Conservation (phyloP, 257 asterid genomes). For the Solanum chmielewskii region DNA sequence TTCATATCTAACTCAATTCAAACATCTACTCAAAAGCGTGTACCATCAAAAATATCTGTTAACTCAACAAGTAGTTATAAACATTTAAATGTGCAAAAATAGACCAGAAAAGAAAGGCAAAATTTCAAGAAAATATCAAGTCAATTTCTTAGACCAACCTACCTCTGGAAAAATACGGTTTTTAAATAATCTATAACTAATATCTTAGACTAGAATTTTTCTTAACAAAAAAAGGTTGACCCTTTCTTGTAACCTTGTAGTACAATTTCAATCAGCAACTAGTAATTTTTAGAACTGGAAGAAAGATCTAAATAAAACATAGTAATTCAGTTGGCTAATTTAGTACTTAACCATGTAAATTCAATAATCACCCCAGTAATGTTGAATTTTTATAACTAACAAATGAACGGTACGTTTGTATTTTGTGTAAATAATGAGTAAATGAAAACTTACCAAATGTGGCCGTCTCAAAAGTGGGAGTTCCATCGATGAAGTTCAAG, state of each 20-base stretch:
- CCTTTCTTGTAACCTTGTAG: neutral
- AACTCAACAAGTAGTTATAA: neutral
- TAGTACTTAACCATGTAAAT: neutral
- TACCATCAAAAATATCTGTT: neutral
- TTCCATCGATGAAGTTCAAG: conserved; percentile 39
- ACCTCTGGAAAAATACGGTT: neutral
- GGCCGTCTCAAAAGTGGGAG: conserved; percentile 52
- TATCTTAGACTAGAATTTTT: neutral
- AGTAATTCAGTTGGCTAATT: neutral
- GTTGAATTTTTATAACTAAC: neutral
- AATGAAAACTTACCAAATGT: conserved; percentile 45
- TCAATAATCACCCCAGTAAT: neutral
- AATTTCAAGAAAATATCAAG: neutral
- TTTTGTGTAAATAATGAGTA: neutral
- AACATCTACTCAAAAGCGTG: neutral
- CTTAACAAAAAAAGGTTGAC: neutral
- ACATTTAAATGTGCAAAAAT: neutral
- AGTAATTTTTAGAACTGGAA: neutral
- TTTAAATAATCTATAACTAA: neutral
- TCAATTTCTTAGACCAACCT: neutral
- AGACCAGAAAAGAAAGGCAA: neutral
- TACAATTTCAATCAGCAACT: neutral
- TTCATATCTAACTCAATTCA: neutral
- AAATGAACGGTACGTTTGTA: neutral
- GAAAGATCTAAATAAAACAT: neutral